phyloP scores from a whole-genome alignment of 2,329 filamentous ascomycete species.

The Drechmeria coniospora region DNA sequence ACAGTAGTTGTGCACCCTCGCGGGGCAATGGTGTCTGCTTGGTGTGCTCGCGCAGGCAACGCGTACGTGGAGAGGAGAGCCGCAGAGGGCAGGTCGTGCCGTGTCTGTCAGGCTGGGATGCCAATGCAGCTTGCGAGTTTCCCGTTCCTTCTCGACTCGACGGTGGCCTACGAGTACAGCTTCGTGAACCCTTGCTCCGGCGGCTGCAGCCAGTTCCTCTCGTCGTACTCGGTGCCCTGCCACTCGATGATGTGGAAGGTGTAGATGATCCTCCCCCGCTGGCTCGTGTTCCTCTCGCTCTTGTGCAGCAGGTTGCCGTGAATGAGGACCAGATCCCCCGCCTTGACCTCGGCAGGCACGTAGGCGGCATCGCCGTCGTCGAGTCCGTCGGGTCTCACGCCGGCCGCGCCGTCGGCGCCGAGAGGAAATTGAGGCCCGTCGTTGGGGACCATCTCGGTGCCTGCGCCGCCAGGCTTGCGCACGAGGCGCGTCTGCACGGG shows the following conservation, averaged over 20 bases:
- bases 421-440: constrained; percentile 47
- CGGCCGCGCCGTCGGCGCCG: constrained; percentile 24
- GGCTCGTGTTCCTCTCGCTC: constrained; percentile 81
- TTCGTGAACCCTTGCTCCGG: constrained; percentile 64
- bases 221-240: constrained; percentile 58
- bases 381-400: constrained; percentile 19
- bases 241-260: constrained; percentile 96
- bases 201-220: constrained; percentile 85
- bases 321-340: constrained; percentile 80
- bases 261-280: constrained; percentile 83
- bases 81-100: no score
- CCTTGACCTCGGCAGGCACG: constrained; percentile 73
- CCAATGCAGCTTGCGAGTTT: background rate
- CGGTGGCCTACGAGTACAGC: constrained; percentile 37
- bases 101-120: no score
- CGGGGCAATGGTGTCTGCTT: no score
- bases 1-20: constrained; percentile 3
- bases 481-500: constrained; percentile 63
- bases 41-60: no score
- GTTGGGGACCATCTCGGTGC: constrained; percentile 61
- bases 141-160: constrained; percentile 3
- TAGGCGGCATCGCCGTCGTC: constrained; percentile 37
- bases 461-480: constrained; percentile 33
- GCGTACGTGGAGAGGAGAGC: no score
- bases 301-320: constrained; percentile 94